Evolutionary conservation across 1,284 basidiomycete genomes (phyloP).

Genomic region (Tilletia walkeri): DNA sequence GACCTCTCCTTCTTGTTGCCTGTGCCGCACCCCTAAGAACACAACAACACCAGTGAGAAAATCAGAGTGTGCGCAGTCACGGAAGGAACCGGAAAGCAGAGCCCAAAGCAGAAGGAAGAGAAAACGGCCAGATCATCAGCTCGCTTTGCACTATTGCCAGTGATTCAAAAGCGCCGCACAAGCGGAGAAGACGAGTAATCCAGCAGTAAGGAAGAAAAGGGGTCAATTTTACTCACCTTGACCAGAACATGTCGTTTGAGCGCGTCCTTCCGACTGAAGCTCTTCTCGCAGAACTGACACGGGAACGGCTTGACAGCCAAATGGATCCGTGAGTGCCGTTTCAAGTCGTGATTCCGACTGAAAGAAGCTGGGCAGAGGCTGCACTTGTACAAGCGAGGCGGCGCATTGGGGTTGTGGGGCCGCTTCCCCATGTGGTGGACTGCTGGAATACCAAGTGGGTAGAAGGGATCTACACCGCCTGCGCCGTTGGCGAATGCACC

Average conservation of each 20-base stretch:
- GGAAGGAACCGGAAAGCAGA: background rate
- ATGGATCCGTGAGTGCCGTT: slow-evolving; percentile 50
- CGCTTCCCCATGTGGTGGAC: background rate
- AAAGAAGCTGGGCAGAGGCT: slow-evolving; percentile 45
- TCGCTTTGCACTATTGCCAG: background rate
- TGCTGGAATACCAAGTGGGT: background rate
- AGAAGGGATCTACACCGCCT: background rate
- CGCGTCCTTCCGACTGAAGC: slow-evolving; percentile 48
- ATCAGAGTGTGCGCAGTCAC: background rate
- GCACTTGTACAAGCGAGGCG: slow-evolving; percentile 36
- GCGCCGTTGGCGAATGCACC: slow-evolving; percentile 4
- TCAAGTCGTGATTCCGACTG: slow-evolving; percentile 50
- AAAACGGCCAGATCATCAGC: background rate
- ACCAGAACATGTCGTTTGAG: slow-evolving; percentile 45
- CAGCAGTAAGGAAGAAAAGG: background rate
- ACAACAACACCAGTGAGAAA: background rate
- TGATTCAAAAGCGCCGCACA: background rate
- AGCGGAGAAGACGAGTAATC: background rate
- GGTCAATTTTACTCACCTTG: slow-evolving; percentile 27
- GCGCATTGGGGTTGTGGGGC: background rate
- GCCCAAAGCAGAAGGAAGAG: background rate
- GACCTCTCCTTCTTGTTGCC: slow-evolving; percentile 34
- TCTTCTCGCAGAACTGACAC: slow-evolving; percentile 43
- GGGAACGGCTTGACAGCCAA: slow-evolving; percentile 48
- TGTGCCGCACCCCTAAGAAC: slow-evolving; percentile 28